Evolutionary conservation across 768 basidiomycete species (phyloP), one percentile per base, ranked within the genome.

Genomic region (Terana coerulea): DNA sequence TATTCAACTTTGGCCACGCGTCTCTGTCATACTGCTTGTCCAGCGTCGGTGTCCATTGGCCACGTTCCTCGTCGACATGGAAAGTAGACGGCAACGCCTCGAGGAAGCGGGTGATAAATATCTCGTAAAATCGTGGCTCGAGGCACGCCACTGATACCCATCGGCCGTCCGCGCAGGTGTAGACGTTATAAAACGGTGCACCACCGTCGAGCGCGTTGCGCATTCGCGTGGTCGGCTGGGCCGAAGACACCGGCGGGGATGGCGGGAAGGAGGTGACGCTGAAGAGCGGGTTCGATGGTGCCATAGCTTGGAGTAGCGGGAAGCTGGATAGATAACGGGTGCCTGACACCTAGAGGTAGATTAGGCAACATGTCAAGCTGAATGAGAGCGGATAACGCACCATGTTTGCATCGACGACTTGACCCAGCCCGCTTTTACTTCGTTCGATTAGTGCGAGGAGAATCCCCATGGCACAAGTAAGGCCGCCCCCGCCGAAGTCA

Each of bases 401-500:
- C 89, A 93, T 91, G 63, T 93, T 83, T 5, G 77, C 70, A 48
- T 86, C 73, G 36, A 93, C 81, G 11, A 92, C 72, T 64, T 91
- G 88, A 6, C 91, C 90, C 11, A 70, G 75, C 3, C 84, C 84
- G 58, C 76, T 88, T 53, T 66, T 76, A 24, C 68, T 71, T 40
- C 88, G 78, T 56, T 89, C 85, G 28, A 89, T 61, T 11, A 93
- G 70, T 0, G 91, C 90, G 6, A 91, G 73, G 10, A 93, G 73
- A 46, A 91, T 82, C 5, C 89, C 88, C 22, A 81, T 64, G 0
- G 77, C 86, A 54, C 86, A 89, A 54, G 80, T 76, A 25, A 89
- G 64, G 6, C 89, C 88, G 4, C 90, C 90, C 2, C 88, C 90
- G 1, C 85, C 91, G 65, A 92, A 91, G 61, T 91, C 91, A 10